A percentile compares a stretch with the other conserved stretches of the same genome.
These are phyloP conservation scores for Flammula alnicola DNA, from an alignment of 1,284 basidiomycete genomes.

Conservation along the genomic window DNA sequence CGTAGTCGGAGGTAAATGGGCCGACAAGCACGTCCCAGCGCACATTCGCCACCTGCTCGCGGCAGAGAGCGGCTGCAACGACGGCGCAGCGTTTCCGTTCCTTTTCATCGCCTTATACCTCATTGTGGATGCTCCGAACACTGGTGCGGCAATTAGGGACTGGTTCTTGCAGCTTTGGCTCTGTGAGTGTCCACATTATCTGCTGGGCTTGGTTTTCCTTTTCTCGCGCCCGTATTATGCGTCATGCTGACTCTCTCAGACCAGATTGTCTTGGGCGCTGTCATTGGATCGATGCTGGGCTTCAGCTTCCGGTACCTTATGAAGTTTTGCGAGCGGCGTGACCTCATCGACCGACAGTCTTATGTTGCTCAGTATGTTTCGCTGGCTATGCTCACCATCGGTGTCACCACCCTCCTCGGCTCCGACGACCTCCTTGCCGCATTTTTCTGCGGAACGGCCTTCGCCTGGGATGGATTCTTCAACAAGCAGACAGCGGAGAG, in stretches of 20 bases:
- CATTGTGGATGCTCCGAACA: conserved; percentile 65
- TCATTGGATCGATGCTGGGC: conserved; percentile 84
- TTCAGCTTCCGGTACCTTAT: conserved; percentile 89
- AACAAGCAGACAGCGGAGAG: conserved; percentile 95
- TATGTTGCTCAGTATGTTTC: conserved; percentile 83
- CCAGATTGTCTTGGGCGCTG: conserved; percentile 81
- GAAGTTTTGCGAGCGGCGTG: conserved; percentile 90
- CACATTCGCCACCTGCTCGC: conserved; percentile 90
- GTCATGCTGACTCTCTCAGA: conserved; percentile 48
- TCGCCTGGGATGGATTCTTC: conserved; percentile 99
- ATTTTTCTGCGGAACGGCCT: conserved; percentile 94
- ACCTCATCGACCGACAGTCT: conserved; percentile 95
- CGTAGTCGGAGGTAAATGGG: conserved; percentile 96
- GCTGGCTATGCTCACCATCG: conserved; percentile 82
- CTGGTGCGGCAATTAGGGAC: conserved; percentile 71
- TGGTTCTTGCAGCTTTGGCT: conserved; percentile 90
- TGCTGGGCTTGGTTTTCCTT: conserved; percentile 6
- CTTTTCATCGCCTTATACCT: conserved; percentile 94
- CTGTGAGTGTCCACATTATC: conserved; percentile 53
- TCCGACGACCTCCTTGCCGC: conserved; percentile 94
- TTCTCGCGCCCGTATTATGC: background rate
- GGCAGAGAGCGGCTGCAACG: conserved; percentile 93
- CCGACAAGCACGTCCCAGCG: conserved; percentile 96
- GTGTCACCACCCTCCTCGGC: conserved; percentile 85
- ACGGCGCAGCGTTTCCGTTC: conserved; percentile 96